A percentile compares a stretch with the other conserved stretches of the same genome.
Conservation (phyloP, 1,284 basidiomycete genomes). For the Ustilago vetiveriae region DNA sequence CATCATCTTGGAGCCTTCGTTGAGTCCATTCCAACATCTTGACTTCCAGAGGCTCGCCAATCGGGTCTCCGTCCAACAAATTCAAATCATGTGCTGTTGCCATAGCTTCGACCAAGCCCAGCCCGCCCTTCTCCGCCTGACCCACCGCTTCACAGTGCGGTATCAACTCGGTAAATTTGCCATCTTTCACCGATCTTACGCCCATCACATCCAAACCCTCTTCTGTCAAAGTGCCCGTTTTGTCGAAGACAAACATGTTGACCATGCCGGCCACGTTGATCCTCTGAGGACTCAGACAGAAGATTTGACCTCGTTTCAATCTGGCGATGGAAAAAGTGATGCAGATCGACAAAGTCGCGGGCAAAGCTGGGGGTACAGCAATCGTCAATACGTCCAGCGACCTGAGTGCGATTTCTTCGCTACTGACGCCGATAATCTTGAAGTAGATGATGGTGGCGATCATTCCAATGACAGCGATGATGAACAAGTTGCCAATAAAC, state of each 20-base stretch:
- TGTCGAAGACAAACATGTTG: conserved; percentile 42
- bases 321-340: conserved; percentile 34
- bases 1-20: conserved; percentile 29
- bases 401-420: conserved; percentile 37
- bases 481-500: conserved; percentile 31
- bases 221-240: conserved; percentile 49
- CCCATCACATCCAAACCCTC: conserved; percentile 41
- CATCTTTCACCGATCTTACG: conserved; percentile 12
- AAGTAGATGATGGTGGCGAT: conserved; percentile 36
- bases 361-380: conserved; percentile 33
- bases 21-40: conserved; percentile 45
- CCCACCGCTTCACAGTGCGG: conserved; percentile 1
- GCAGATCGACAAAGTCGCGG: conserved; percentile 33
- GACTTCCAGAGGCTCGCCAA: conserved; percentile 50
- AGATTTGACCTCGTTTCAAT: conserved; percentile 25
- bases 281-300: conserved; percentile 42
- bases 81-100: conserved; percentile 42
- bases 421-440: conserved; percentile 39
- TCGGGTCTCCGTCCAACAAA: conserved; percentile 28
- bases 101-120: conserved; percentile 25
- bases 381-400: conserved; percentile 45
- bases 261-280: conserved; percentile 50
- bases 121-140: background rate
- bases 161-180: conserved; percentile 12
- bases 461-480: conserved; percentile 39